These are phyloP conservation scores for Ambrosiella xylebori DNA, from an alignment of 2,329 filamentous ascomycete species.

Conservation along the genomic window DNA sequence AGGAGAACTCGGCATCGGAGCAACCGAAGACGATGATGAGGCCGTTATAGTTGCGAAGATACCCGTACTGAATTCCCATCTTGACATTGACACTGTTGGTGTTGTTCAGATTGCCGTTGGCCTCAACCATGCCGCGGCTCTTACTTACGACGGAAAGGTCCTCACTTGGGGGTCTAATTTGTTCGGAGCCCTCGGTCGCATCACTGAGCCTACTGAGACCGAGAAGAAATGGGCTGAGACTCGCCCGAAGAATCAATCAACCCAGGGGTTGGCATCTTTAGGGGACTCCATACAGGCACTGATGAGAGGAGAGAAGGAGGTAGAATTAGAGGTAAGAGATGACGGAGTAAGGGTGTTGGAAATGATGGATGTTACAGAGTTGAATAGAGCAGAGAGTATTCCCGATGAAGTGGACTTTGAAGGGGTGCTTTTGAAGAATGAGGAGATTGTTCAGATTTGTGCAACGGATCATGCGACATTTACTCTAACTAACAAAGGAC, in stretches of 20 bases:
- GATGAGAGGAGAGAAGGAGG: background rate
- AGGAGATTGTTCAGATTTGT: constrained; percentile 36
- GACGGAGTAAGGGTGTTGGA: background rate
- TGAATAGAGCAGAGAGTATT: constrained; percentile 3
- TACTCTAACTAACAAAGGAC: constrained; percentile 41
- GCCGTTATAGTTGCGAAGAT: constrained; percentile 16
- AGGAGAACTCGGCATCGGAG: constrained; percentile 38
- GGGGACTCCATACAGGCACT: too few relatives aligned
- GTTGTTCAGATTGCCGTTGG: constrained; percentile 46
- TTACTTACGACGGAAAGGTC: constrained; percentile 45
- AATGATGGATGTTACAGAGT: constrained; percentile 39
- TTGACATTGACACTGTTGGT: constrained; percentile 33
- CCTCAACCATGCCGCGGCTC: constrained; percentile 44
- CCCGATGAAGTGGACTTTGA: constrained; percentile 22
- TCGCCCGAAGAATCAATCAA: background rate
- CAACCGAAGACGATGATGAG: constrained; percentile 32
- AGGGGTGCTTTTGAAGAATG: constrained; percentile 29
- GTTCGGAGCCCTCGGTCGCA: constrained; percentile 43
- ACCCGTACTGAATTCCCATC: constrained; percentile 31
- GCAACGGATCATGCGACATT: constrained; percentile 48
- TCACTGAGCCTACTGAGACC: constrained; percentile 20
- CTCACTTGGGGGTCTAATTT: constrained; percentile 53
- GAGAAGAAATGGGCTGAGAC: background rate
- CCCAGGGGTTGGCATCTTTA: background rate
- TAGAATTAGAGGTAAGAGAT: background rate